Evolutionary conservation across 2,329 filamentous ascomycete species (phyloP), one percentile per base, ranked within the genome.

Genomic region (Neofusicoccum cordaticola): DNA sequence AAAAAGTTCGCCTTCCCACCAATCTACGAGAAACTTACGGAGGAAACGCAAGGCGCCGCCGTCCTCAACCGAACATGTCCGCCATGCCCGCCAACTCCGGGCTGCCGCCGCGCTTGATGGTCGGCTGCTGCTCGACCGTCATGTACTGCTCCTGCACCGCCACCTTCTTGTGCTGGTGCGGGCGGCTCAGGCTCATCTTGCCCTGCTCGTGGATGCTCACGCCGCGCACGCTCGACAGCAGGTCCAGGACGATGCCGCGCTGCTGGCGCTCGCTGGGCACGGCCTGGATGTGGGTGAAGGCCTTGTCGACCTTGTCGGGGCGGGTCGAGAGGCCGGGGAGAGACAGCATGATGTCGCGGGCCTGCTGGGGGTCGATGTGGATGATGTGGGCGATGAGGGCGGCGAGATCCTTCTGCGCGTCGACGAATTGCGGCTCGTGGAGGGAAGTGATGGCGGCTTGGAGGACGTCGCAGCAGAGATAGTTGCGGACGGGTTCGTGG

Each of bases 341-440:
- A 19, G 86, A 90, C 4, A 93, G 80, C n/a, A 99, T 83, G 44
- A 98, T 85, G 4, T 88, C 81, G 19, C 88, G 84, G 0, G 93
- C 92, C 7, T 56, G 47, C 3, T 9, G 17, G 7, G 87, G 86
- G 74, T 97, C 97, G 67, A 90, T 85, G 8, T 90, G 85, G 70
- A 97, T 83, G 67, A 98, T 95, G 3, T 89, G 86, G 0, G 93
- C 93, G 67, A 99, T 97, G 42, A 98, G 83, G 22, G 88, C 86
- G 0, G 93, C 94, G 22, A 99, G 84, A 60, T 99, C 93, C 74
- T 93, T 94, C 72, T 99, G 95, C 67, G 96, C 86, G 70, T 99
- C 95, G 39, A 97, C 93, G 77, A 98, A 99, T 77, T 98, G 97
- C 0, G 92, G 89, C 69, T 99, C 95, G 78, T 98, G 91, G 58